Evolutionary conservation across 2,329 filamentous ascomycete genomes (phyloP).

Genomic region (Neonectria punicea): DNA sequence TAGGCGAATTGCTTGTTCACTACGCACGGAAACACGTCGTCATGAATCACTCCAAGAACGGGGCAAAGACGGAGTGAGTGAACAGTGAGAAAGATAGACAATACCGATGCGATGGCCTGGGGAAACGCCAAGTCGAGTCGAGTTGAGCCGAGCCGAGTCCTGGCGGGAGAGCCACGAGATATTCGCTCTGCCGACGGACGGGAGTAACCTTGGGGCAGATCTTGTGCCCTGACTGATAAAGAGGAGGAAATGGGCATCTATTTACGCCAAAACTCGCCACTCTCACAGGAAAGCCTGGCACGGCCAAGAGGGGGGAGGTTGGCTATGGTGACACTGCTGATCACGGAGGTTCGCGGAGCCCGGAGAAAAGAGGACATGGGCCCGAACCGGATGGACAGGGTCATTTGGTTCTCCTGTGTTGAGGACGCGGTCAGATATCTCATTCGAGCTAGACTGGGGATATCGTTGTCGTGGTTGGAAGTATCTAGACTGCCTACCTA

Average conservation of each 20-base stretch:
- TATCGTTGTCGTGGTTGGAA: background rate
- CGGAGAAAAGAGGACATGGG: background rate
- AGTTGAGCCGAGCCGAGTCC: constrained; percentile 4
- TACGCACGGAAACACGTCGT: no score
- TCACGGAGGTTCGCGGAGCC: background rate
- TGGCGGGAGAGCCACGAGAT: constrained; percentile 4
- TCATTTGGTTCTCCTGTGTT: background rate
- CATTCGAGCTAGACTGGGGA: background rate
- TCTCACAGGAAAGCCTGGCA: background rate
- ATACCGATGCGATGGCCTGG: background rate
- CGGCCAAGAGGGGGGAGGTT: background rate
- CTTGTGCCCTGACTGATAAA: background rate
- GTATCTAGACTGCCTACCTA: background rate
- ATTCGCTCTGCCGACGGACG: background rate
- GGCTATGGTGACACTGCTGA: background rate
- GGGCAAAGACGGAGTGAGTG: background rate
- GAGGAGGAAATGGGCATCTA: background rate
- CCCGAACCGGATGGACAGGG: background rate
- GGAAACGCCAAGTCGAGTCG: background rate
- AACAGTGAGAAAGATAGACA: no score
- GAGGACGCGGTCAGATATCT: background rate
- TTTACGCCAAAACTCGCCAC: background rate
- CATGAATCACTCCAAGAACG: background rate
- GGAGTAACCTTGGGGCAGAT: constrained; percentile 6
- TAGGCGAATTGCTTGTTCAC: background rate